Evolutionary conservation across 2,329 filamentous ascomycete species (phyloP).

Genomic region (Phoma sp.): DNA sequence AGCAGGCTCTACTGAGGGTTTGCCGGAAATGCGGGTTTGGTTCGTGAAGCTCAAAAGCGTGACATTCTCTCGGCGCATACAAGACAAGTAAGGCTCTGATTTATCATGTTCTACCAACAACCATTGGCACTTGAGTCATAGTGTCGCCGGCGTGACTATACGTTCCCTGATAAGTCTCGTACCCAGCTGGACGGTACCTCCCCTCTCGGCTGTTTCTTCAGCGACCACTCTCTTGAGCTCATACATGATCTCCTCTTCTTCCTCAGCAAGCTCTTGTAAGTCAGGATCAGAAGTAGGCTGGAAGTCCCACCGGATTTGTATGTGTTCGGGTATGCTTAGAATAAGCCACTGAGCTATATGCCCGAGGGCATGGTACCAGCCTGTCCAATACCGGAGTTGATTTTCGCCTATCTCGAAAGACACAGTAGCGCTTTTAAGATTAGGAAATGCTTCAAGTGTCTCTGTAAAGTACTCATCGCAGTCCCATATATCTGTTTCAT

Average conservation of each 20-base stretch:
- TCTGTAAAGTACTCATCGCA: constrained; percentile 5
- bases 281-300: constrained; percentile 9
- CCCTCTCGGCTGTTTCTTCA: constrained; percentile 6
- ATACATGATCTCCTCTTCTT: constrained; percentile 7
- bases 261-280: not conserved
- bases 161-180: constrained; percentile 8
- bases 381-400: constrained; percentile 1
- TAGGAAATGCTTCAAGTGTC: constrained; percentile 10
- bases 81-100: not conserved
- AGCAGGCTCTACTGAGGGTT: not conserved
- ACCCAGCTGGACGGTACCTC: constrained; percentile 7
- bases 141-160: not conserved
- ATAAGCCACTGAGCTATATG: constrained; percentile 2
- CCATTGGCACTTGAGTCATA: not conserved
- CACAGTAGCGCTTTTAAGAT: constrained; percentile 8
- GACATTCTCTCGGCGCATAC: not conserved
- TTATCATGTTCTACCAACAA: not conserved
- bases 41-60: not conserved
- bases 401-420: constrained; percentile 10
- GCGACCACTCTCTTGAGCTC: constrained; percentile 1
- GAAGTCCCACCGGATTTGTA: constrained; percentile 14
- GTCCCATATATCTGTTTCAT: not conserved
- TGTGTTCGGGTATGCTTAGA: constrained; percentile 5
- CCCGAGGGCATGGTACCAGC: not conserved
- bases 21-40: not conserved